Evolutionary conservation across 169 alveolate genomes (phyloP).

Genomic region (Neospora caninum): DNA sequence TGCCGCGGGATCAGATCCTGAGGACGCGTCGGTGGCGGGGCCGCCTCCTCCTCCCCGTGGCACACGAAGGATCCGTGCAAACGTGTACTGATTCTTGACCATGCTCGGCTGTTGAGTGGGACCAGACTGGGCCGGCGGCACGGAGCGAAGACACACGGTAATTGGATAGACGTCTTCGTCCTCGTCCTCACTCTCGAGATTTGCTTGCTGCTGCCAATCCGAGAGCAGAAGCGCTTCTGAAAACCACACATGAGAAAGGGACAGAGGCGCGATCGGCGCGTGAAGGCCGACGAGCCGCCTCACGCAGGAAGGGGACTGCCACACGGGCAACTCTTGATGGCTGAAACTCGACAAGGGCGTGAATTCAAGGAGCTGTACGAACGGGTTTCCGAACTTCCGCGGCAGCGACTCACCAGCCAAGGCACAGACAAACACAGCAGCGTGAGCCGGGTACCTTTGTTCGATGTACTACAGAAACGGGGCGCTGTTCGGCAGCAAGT

Average conservation of each 20-base stretch:
- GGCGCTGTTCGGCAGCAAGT: too few species aligned
- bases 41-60: constrained; percentile 22
- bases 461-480: too few species aligned
- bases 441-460: too few species aligned
- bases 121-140: background rate
- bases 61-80: background rate
- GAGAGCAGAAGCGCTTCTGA: background rate
- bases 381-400: too few species aligned
- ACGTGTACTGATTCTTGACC: constrained; percentile 26
- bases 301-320: too few species aligned
- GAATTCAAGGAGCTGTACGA: too few species aligned
- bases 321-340: too few species aligned
- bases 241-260: background rate
- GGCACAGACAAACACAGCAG: background rate
- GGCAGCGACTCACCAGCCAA: background rate
- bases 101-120: background rate
- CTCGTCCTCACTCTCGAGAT: background rate
- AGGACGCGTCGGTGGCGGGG: background rate
- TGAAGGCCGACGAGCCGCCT: too few species aligned
- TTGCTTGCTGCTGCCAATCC: background rate
- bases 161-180: background rate
- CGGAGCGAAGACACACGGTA: background rate
- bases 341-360: too few species aligned
- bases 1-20: background rate
- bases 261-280: background rate